phyloP scores from a whole-genome alignment of 2,329 filamentous ascomycete species.

The Talaromyces islandicus region DNA sequence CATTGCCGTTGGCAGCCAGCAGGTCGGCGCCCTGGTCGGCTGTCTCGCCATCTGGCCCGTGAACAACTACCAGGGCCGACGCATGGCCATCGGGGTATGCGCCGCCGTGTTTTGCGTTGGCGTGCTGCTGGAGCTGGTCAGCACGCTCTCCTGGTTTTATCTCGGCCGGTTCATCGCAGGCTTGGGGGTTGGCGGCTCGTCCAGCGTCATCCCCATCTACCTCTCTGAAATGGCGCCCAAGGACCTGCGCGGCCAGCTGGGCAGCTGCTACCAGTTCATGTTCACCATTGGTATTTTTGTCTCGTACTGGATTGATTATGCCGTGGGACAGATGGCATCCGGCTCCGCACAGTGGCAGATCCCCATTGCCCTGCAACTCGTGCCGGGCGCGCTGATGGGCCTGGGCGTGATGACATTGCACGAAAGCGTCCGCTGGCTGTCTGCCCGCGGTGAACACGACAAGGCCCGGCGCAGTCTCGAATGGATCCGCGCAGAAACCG shows the following conservation, averaged over 20 bases:
- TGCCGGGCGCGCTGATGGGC: conserved; percentile 43
- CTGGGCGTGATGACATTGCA: conserved; percentile 44
- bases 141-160: conserved; percentile 42
- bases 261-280: conserved; percentile 49
- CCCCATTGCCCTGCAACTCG: conserved; percentile 48
- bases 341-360: conserved; percentile 49
- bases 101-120: conserved; percentile 43
- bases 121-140: conserved; percentile 42
- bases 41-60: conserved; percentile 46
- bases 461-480: conserved; percentile 44
- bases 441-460: conserved; percentile 38
- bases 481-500: conserved; percentile 47
- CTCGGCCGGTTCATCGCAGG: conserved; percentile 44
- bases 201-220: conserved; percentile 39
- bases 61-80: conserved; percentile 42
- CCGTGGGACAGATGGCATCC: conserved; percentile 19
- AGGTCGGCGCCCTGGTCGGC: conserved; percentile 49
- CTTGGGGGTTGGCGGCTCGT: conserved; percentile 44
- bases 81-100: conserved; percentile 39
- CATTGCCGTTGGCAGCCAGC: conserved; percentile 47
- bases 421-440: conserved; percentile 48
- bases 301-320: conserved; percentile 52
- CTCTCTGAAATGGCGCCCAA: conserved; percentile 42
- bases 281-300: conserved; percentile 47
- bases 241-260: conserved; percentile 43